Base-by-base conservation (phyloP, 2,329 filamentous ascomycete genomes). In the Aspergillus novoparasiticus region DNA sequence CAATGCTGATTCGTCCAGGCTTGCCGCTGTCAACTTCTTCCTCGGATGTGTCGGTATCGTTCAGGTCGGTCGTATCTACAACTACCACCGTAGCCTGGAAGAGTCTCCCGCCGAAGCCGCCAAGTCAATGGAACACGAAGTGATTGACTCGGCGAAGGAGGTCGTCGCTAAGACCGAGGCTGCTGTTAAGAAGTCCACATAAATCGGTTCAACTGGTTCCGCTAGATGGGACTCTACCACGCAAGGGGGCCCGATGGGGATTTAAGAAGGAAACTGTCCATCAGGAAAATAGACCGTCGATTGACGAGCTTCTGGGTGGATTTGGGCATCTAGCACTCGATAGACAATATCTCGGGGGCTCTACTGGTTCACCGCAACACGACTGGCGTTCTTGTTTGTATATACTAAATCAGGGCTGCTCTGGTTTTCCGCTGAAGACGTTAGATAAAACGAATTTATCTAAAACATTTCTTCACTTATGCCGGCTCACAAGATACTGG, bases 1-100 rank as follows among this genome's bases (percentile, higher is more conserved):
- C 11, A 19, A 14, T 5, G 16, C 39, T 30, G 12, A 55, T 41
- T 39, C 64, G 50, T 36, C 34, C 66, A 93, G 90, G 65, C 89
- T 99, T 64, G 95, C 95, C 65, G 89, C 93, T 60, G 95, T 98
- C 77, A 99, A 99, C 87, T 97, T 97, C 87, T 96, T 97, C 86
- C 90, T 99, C 72, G 94, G 91, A 73, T 82, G 90, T 69, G 94
- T 97, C 67, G 95, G 95, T 72, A 82, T 92, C 63, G 86, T 92
- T 69, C 95, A 99, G 84, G 85, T 92, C 69, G 82, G 82, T 69
- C 90, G 95, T 73, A 97, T 98, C 75, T 79, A 87, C 71, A 61
- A 87, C 73, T 90, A 89, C 78, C 76, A 72, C 62, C 79, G 83
- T 68, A 85, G 84, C 64, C 80, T 89, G 74, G 89, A 92, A 6